These are phyloP conservation scores for Penicillium cosmopolitanum DNA, from an alignment of 495 filamentous ascomycete species.

Conservation along the genomic window DNA sequence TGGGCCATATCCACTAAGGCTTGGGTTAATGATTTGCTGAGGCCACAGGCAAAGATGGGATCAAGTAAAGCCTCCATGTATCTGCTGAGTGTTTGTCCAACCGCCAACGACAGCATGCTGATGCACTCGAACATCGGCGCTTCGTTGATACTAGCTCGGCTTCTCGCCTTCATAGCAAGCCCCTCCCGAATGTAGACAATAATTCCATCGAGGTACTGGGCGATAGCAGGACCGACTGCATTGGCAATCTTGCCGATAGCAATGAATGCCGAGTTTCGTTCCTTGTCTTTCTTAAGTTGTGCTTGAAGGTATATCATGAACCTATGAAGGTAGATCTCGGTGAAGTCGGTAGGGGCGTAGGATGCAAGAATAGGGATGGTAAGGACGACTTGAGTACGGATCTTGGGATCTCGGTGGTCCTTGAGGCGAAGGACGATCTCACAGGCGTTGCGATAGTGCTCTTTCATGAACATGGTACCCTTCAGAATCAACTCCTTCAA, in stretches of 20 bases:
- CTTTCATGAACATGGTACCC: conserved; percentile 98
- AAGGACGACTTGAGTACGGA: conserved; percentile 83
- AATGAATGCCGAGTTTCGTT: conserved; percentile 88
- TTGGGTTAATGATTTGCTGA: conserved; percentile 90
- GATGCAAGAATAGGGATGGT: conserved; percentile 91
- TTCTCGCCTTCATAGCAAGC: conserved; percentile 79
- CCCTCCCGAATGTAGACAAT: conserved; percentile 90
- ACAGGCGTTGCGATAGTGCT: conserved; percentile 82
- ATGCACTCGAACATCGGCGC: conserved; percentile 97
- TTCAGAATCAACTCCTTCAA: conserved; percentile 88
- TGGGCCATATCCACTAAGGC: conserved; percentile 98
- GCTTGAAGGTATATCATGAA: conserved; percentile 96
- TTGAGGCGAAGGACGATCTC: conserved; percentile 89
- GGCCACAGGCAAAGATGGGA: conserved; percentile 93
- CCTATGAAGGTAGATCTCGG: conserved; percentile 78
- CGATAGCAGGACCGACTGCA: conserved; percentile 88
- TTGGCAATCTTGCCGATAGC: conserved; percentile 97
- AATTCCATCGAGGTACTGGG: conserved; percentile 93
- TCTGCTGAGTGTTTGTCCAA: conserved; percentile 95
- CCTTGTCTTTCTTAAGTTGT: conserved; percentile 94
- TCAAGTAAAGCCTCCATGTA: conserved; percentile 96
- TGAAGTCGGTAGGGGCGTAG: conserved; percentile 88
- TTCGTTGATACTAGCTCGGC: conserved; percentile 70
- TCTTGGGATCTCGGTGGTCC: conserved; percentile 85
- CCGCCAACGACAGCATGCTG: conserved; percentile 91